These are phyloP conservation scores for Insectozyma bohioensis DNA, from an alignment of 1,139 yeast genomes.

Conservation along the genomic window DNA sequence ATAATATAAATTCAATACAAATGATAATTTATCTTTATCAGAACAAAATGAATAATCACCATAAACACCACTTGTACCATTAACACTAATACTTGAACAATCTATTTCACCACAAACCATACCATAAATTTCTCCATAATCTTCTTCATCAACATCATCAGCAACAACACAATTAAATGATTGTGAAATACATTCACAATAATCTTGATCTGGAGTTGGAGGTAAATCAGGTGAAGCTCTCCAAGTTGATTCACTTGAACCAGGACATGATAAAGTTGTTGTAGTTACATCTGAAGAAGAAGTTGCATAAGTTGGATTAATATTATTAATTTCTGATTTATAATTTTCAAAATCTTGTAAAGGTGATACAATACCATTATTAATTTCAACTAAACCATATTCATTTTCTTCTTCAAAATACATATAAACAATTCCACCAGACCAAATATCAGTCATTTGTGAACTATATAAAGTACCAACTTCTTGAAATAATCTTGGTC, in stretches of 20 bases:
- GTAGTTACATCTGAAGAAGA: conserved; percentile 26
- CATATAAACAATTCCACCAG: conserved; percentile 91
- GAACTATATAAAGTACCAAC: conserved; percentile 49
- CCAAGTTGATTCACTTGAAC: conserved; percentile 36
- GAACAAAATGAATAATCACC: conserved; percentile 44
- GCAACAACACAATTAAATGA: conserved; percentile 39
- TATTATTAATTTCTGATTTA: conserved; percentile 57
- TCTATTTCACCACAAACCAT: conserved; percentile 34
- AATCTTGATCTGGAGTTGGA: conserved; percentile 42
- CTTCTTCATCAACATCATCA: conserved; percentile 27
- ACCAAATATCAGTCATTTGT: conserved; percentile 66
- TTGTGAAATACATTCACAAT: conserved; percentile 38
- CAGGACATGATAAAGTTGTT: conserved; percentile 33
- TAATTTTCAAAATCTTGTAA: conserved; percentile 47
- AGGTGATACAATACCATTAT: conserved; percentile 35
- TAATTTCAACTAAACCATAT: conserved; percentile 71
- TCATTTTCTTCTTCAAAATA: conserved; percentile 79
- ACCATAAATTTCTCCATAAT: conserved; percentile 37
- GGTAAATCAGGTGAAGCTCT: conserved; percentile 41
- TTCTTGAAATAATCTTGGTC: conserved; percentile 68
- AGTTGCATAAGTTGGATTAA: conserved; percentile 35
- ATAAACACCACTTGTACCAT: conserved; percentile 39
- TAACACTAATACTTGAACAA: conserved; percentile 37
- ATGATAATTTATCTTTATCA: conserved; percentile 40
- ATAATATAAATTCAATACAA: conserved; percentile 42